phyloP scores from a whole-genome alignment of 768 basidiomycete genomes.

The Candolleomyces aberdarensis region DNA sequence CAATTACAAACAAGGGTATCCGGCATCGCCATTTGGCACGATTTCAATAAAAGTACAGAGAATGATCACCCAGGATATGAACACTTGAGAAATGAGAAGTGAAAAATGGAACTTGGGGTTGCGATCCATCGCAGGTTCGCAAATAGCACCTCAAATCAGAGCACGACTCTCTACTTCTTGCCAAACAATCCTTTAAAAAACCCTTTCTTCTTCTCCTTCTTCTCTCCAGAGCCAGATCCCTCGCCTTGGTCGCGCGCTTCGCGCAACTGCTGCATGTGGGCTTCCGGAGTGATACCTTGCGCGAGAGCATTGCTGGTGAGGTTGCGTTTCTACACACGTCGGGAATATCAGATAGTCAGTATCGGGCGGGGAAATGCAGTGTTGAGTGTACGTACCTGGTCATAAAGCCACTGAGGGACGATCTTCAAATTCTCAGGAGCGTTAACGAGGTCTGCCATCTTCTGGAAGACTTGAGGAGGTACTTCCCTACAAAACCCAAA shows the following conservation, averaged over 20 bases:
- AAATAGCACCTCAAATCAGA: too few relatives aligned
- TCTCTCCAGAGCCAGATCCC: background rate
- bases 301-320: background rate
- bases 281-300: background rate
- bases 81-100: too few relatives aligned
- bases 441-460: background rate
- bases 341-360: background rate
- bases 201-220: conserved; percentile 6
- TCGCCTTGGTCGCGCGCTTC: background rate
- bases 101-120: too few relatives aligned
- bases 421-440: background rate
- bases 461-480: background rate
- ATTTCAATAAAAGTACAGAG: too few relatives aligned
- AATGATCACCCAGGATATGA: too few relatives aligned
- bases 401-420: background rate
- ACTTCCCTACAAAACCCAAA: background rate
- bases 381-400: background rate
- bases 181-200: background rate
- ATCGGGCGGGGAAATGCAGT: background rate
- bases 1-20: too few relatives aligned
- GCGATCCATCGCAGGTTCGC: too few relatives aligned
- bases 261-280: background rate
- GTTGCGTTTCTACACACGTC: background rate
- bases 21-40: too few relatives aligned
- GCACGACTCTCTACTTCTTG: background rate